These are phyloP conservation scores for Haberlea rhodopensis DNA, from an alignment of 257 asterid species.

Conservation along the genomic window DNA sequence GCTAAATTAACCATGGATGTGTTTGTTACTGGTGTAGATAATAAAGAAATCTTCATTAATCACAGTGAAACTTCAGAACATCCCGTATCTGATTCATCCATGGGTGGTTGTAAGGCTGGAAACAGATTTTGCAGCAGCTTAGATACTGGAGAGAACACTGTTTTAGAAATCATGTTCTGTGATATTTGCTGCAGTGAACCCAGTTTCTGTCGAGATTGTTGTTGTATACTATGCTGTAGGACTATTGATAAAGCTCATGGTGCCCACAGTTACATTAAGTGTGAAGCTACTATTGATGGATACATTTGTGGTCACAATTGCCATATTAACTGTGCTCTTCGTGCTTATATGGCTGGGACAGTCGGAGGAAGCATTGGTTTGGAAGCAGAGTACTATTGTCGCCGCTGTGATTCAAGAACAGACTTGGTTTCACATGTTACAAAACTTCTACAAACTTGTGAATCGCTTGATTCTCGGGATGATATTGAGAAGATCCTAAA, in stretches of 20 bases:
- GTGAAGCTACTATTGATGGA: conserved; percentile 56
- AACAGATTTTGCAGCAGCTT: conserved; percentile 46
- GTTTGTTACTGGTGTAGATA: conserved; percentile 24
- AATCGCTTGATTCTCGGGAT: conserved; percentile 45
- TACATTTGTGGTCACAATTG: conserved; percentile 69
- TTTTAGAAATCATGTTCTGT: conserved; percentile 50
- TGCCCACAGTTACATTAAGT: conserved; percentile 51
- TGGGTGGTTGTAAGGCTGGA: conserved; percentile 46
- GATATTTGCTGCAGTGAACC: conserved; percentile 79
- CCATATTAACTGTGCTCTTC: conserved; percentile 75
- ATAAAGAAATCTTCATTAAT: conserved; percentile 21
- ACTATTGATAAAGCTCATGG: conserved; percentile 33
- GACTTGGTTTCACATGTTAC: conserved; percentile 60
- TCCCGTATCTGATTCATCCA: conserved; percentile 26
- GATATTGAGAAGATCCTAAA: conserved; percentile 51
- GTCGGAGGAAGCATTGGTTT: conserved; percentile 74
- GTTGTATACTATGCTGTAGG: conserved; percentile 77
- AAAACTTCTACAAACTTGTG: conserved; percentile 49
- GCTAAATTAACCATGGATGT: conserved; percentile 5
- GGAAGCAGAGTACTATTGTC: conserved; percentile 83
- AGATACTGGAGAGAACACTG: conserved; percentile 32
- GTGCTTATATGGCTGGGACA: conserved; percentile 81
- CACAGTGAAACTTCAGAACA: conserved; percentile 2
- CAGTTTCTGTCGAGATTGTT: conserved; percentile 75
- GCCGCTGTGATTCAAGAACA: conserved; percentile 79